A percentile compares a stretch with the other conserved stretches of the same genome.
Evolutionary conservation across 2,329 filamentous ascomycete species (phyloP).

Genomic region (Fonsecaea nubica): DNA sequence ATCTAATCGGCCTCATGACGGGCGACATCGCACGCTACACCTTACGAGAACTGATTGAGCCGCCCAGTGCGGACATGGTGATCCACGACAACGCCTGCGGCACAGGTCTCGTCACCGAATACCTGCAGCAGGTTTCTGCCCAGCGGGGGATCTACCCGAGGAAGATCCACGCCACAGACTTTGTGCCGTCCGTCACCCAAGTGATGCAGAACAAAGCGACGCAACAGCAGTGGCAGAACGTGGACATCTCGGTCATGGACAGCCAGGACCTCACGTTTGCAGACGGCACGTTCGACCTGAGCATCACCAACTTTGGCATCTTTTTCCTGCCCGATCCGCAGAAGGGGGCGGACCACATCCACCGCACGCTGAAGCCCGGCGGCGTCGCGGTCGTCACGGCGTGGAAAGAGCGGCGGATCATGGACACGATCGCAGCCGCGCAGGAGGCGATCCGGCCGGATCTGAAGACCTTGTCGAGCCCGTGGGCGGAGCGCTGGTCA

Average conservation of each 20-base stretch:
- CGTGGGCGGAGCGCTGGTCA: conserved; percentile 21
- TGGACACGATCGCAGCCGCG: conserved; percentile 15
- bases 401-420: conserved; percentile 30
- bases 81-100: conserved; percentile 39
- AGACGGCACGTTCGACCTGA: conserved; percentile 25
- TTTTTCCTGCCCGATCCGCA: conserved; percentile 36
- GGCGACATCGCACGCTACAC: conserved; percentile 19
- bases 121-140: conserved; percentile 24
- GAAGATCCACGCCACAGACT: conserved; percentile 35
- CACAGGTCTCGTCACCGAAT: conserved; percentile 30
- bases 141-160: neutral
- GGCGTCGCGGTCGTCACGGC: conserved; percentile 33
- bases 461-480: neutral
- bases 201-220: conserved; percentile 6
- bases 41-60: neutral
- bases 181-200: conserved; percentile 29
- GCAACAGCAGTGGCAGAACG: conserved; percentile 13
- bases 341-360: conserved; percentile 31
- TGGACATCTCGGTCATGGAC: conserved; percentile 33
- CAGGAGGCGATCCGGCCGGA: conserved; percentile 18
- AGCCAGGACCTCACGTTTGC: conserved; percentile 27
- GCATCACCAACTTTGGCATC: conserved; percentile 36
- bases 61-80: conserved; percentile 2
- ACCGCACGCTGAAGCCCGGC: conserved; percentile 36
- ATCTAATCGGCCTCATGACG: conserved; percentile 16